A percentile compares a stretch with the other conserved stretches of the same genome.
Conservation (phyloP, 805 yeast species). For the Sugiyamaella qingdaonensis region DNA sequence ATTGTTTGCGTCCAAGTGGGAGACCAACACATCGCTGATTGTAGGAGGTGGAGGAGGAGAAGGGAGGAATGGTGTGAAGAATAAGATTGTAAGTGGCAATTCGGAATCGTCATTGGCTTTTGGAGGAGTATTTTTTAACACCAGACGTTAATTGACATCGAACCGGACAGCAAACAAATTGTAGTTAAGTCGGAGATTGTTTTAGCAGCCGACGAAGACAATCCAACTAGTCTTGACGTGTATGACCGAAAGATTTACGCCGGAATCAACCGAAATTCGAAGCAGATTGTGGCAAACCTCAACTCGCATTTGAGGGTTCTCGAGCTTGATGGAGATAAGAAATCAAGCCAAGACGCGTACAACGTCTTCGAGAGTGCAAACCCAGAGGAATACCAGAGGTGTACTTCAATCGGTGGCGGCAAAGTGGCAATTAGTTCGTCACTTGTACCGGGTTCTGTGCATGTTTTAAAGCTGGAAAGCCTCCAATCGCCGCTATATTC, state of each 20-base stretch:
- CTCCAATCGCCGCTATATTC: slow-evolving; percentile 43
- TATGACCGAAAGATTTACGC: slow-evolving; percentile 51
- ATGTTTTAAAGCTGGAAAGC: slow-evolving; percentile 53
- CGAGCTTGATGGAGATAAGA: slow-evolving; percentile 13
- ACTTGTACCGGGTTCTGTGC: slow-evolving; percentile 56
- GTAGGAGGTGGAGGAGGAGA: slow-evolving; percentile 96
- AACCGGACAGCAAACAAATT: slow-evolving; percentile 41
- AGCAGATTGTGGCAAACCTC: slow-evolving; percentile 52
- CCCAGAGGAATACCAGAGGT: slow-evolving; percentile 54
- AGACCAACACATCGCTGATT: slow-evolving; percentile 54
- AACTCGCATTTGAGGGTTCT: slow-evolving; percentile 73
- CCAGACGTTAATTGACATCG: slow-evolving; percentile 53
- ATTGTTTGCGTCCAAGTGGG: slow-evolving; percentile 70
- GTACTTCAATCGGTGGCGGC: slow-evolving; percentile 56
- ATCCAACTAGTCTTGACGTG: slow-evolving; percentile 79
- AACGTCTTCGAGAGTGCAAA: slow-evolving; percentile 51
- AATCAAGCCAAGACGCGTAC: slow-evolving; percentile 37
- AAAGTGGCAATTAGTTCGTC: slow-evolving; percentile 69
- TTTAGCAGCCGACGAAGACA: slow-evolving; percentile 53
- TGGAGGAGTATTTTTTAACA: neutral
- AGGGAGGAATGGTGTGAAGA: slow-evolving; percentile 83
- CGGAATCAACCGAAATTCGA: slow-evolving; percentile 71
- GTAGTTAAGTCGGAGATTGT: slow-evolving; percentile 1
- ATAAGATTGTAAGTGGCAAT: slow-evolving; percentile 47
- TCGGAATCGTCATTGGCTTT: neutral